Evolutionary conservation across 257 asterid species (phyloP), one percentile per base, ranked within the genome.

Genomic region (Lycium barbarum): DNA sequence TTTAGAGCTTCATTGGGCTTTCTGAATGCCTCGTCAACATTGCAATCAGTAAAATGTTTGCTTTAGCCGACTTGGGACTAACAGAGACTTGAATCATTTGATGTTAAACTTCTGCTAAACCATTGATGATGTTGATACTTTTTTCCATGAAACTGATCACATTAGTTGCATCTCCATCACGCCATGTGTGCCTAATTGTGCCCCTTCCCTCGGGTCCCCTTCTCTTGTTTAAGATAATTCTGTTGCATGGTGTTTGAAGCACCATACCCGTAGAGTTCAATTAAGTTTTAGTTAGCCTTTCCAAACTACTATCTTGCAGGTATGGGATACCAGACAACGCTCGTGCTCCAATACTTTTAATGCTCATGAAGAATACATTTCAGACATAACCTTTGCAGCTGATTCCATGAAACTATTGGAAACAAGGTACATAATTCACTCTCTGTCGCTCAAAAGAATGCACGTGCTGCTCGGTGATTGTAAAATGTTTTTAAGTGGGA

Each of bases 271-370:
- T 63, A 7, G 40, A 80, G 78, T 84, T 63, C 18, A 35, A 71
- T 38, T 7, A 54, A 15, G 80, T 72, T 35, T 74, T 55, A 33
- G 13, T 22, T 2, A 51, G 57, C 43, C 43, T 72, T 66, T 82
- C 87, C 58, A 11, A 33, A 17, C 54, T 84, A 14, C 49, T 80
- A 67, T 38, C 43, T 81, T 70, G 82, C 89, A 96, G 98, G 93
- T 95, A 17, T 96, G 98, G 98, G 97, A 95, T 88, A 95, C 97
- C 84, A 87, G 99, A 14, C 98, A 96, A 86, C 94, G 94, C 51
- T 90, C 97, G 82, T 96, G 98, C 90, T 90, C 92, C 89, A 90
- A 85, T 90, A 26, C 98, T 84, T 94, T 90, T 86, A 78, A 86
- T 80, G 93, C 88, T 63, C 99, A 96, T 72, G 94, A 93, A 84